A percentile compares a stretch with the other conserved stretches of the same genome.
Evolutionary conservation across 148 eudicot species (phyloP).

Genomic region (Silene conica): DNA sequence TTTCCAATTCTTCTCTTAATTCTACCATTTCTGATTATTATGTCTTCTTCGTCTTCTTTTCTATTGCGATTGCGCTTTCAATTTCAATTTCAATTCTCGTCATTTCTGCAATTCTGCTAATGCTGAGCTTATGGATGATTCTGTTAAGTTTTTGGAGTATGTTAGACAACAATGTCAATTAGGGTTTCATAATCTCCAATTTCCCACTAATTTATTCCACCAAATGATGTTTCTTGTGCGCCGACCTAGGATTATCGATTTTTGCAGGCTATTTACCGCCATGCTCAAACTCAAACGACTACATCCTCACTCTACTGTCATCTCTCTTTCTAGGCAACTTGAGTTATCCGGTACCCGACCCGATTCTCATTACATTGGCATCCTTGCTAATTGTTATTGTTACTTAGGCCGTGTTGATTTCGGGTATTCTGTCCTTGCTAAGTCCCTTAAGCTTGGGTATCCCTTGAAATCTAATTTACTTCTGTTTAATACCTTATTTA

Average conservation of each 20-base stretch:
- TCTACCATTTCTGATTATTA: too few relatives aligned
- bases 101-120: too few relatives aligned
- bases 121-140: background rate
- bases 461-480: background rate
- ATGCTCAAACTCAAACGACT: conserved; percentile 13
- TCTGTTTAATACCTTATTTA: conserved; percentile 8
- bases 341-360: conserved; percentile 5
- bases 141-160: background rate
- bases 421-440: conserved; percentile 9
- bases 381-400: conserved; percentile 13
- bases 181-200: background rate
- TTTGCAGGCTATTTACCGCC: background rate
- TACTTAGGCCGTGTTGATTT: conserved; percentile 16
- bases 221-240: conserved; percentile 6
- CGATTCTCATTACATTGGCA: background rate
- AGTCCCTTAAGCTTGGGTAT: conserved; percentile 12
- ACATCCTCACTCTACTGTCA: conserved; percentile 7
- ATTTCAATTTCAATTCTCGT: too few relatives aligned
- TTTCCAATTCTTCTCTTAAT: too few relatives aligned
- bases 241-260: conserved; percentile 9
- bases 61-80: too few relatives aligned
- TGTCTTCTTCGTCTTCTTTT: too few relatives aligned
- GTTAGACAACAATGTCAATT: conserved; percentile 5
- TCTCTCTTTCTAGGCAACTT: conserved; percentile 6
- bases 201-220: background rate